These are phyloP conservation scores for Thelonectria olida DNA, from an alignment of 2,329 filamentous ascomycete genomes.

Conservation along the genomic window DNA sequence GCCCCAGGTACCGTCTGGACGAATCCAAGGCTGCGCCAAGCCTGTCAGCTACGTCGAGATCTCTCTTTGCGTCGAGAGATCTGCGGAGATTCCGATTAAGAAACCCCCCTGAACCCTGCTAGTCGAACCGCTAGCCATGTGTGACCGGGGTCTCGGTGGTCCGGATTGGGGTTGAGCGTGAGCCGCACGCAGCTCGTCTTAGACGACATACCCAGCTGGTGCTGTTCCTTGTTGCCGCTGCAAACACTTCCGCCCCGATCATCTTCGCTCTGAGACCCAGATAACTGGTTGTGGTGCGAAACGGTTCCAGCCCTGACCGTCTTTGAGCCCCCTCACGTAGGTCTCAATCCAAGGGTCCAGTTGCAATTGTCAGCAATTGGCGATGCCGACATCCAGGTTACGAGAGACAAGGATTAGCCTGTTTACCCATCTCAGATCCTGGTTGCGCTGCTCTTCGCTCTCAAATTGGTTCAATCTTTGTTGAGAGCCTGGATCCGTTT, in stretches of 20 bases:
- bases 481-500: no score
- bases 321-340: no score
- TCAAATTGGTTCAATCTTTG: no score
- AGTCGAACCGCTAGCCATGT: constrained; percentile 24
- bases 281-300: neutral
- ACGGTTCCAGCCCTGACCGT: no score
- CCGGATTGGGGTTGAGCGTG: constrained; percentile 35
- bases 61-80: constrained; percentile 23
- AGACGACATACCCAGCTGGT: constrained; percentile 12
- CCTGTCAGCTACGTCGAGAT: constrained; percentile 7
- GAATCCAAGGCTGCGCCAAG: constrained; percentile 24
- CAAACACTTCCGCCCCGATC: neutral
- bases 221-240: neutral
- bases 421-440: no score
- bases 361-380: no score
- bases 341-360: no score
- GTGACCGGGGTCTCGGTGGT: constrained; percentile 22
- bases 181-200: constrained; percentile 23
- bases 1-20: neutral
- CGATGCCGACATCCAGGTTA: no score
- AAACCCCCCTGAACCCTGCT: constrained; percentile 40
- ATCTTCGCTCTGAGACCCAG: neutral
- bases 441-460: no score
- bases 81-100: constrained; percentile 28
- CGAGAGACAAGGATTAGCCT: no score